These are phyloP conservation scores for Cylindrotheca fusiformis DNA, from an alignment of 108 stramenopile genomes.

Conservation along the genomic window DNA sequence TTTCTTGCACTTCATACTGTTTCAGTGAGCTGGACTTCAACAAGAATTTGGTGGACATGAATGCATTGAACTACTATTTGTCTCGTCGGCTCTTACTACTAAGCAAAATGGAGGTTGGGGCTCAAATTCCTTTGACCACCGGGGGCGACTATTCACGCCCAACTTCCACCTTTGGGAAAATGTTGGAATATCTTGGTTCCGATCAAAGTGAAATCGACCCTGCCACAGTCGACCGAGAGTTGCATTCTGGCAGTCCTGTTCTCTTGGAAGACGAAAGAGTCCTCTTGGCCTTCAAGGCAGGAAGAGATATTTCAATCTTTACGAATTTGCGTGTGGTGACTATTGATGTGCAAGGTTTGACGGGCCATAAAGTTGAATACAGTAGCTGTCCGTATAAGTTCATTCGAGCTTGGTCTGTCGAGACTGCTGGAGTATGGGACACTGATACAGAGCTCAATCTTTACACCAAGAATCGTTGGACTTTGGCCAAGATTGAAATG, in stretches of 20 bases:
- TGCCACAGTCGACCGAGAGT: constrained; percentile 32
- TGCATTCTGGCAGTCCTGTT: constrained; percentile 43
- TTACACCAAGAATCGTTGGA: constrained; percentile 37
- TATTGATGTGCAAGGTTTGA: constrained; percentile 43
- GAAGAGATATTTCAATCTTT: constrained; percentile 56
- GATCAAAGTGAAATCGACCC: constrained; percentile 58
- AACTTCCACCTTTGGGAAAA: constrained; percentile 31
- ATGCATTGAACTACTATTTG: constrained; percentile 52
- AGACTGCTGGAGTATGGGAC: constrained; percentile 69
- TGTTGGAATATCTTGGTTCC: constrained; percentile 51
- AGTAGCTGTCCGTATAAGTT: constrained; percentile 47
- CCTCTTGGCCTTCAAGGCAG: constrained; percentile 66
- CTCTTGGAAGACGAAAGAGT: constrained; percentile 59
- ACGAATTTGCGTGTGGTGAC: constrained; percentile 39
- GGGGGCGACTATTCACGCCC: background rate
- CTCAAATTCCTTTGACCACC: constrained; percentile 8
- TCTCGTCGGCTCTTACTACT: constrained; percentile 43
- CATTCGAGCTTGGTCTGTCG: constrained; percentile 51
- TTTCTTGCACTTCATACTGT: too few species aligned
- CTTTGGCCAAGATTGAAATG: constrained; percentile 32
- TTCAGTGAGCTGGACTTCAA: constrained; percentile 69
- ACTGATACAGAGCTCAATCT: constrained; percentile 51
- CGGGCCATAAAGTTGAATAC: constrained; percentile 59
- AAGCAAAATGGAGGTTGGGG: constrained; percentile 10
- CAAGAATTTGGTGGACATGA: constrained; percentile 62